Percentiles rank a stretch among this genome's conserved stretches.
These are phyloP conservation scores for Phellopilus nigrolimitatus DNA, from an alignment of 1,284 basidiomycete species.

Conservation along the genomic window DNA sequence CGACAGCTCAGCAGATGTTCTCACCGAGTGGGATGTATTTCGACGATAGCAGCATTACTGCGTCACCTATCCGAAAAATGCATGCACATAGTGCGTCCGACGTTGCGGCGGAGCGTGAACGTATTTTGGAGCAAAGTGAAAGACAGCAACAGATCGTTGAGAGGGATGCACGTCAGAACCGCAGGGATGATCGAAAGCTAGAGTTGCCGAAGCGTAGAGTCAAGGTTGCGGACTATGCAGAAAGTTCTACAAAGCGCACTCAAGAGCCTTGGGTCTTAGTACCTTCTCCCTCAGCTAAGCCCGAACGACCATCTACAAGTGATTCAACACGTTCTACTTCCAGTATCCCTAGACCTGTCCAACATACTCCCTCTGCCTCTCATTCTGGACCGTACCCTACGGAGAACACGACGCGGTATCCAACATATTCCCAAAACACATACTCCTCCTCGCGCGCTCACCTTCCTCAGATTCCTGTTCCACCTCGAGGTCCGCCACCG, in stretches of 20 bases:
- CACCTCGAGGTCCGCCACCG: slow-evolving; percentile 15
- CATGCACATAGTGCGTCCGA: slow-evolving; percentile 50
- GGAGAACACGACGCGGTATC: slow-evolving; percentile 1
- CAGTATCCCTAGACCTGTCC: slow-evolving; percentile 12
- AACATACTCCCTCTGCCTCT: slow-evolving; percentile 11
- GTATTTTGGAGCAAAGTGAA: slow-evolving; percentile 35
- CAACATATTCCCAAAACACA: background rate
- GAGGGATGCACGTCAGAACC: slow-evolving; percentile 29
- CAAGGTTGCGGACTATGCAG: slow-evolving; percentile 6
- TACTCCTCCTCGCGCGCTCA: slow-evolving; percentile 11
- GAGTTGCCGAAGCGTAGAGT: slow-evolving; percentile 7
- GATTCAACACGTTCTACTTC: slow-evolving; percentile 26
- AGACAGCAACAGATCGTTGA: slow-evolving; percentile 25
- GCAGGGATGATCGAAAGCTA: slow-evolving; percentile 16
- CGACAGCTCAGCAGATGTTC: slow-evolving; percentile 11
- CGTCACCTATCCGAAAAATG: slow-evolving; percentile 25
- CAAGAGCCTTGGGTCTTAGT: slow-evolving; percentile 43
- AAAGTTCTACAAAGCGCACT: slow-evolving; percentile 18
- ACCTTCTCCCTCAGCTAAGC: slow-evolving; percentile 29
- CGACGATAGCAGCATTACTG: slow-evolving; percentile 36
- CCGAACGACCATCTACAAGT: slow-evolving; percentile 31
- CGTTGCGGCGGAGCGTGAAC: slow-evolving; percentile 43
- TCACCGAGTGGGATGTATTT: slow-evolving; percentile 23
- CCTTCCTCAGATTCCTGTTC: slow-evolving; percentile 15
- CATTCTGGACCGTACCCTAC: slow-evolving; percentile 6